These are phyloP conservation scores for Vanrija pseudolonga DNA, from an alignment of 1,284 basidiomycete genomes.

Conservation along the genomic window DNA sequence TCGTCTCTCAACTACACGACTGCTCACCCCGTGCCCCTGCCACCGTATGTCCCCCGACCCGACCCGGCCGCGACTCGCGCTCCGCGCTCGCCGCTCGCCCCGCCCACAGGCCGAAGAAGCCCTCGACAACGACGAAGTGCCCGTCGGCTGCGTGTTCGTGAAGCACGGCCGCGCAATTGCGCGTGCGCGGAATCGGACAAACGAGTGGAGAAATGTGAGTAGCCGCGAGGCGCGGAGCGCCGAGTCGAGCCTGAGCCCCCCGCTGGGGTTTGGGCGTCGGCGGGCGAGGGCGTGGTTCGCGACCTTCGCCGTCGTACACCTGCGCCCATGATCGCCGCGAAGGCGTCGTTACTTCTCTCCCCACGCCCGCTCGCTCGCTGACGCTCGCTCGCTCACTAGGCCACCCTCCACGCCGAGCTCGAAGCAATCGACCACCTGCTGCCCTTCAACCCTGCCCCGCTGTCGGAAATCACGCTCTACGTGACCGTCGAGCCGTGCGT, in stretches of 20 bases:
- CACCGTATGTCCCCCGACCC: too few species aligned
- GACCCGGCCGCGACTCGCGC: neutral
- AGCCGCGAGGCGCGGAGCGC: too few species aligned
- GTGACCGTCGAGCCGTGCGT: constrained; percentile 99
- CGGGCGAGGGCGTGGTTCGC: too few species aligned
- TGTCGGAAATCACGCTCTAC: constrained; percentile 80
- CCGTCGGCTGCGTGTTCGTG: constrained; percentile 95
- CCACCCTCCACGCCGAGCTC: constrained; percentile 94
- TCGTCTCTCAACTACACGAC: neutral
- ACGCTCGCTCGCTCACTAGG: constrained; percentile 55
- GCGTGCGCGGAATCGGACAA: constrained; percentile 85
- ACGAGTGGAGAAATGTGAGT: constrained; percentile 83
- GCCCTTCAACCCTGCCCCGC: constrained; percentile 59
- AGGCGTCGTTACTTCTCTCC: too few species aligned
- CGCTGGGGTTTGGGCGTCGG: too few species aligned
- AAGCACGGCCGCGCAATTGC: constrained; percentile 72
- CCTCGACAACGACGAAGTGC: constrained; percentile 78
- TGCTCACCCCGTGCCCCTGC: too few species aligned
- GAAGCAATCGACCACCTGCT: constrained; percentile 93
- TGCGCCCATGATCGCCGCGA: too few species aligned
- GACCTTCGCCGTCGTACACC: too few species aligned
- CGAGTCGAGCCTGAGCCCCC: too few species aligned
- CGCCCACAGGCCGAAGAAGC: constrained; percentile 62
- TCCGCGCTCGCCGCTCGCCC: neutral
- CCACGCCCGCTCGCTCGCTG: neutral